phyloP scores from a whole-genome alignment of 164 flowering plant species.

The Vitis cinerea region DNA sequence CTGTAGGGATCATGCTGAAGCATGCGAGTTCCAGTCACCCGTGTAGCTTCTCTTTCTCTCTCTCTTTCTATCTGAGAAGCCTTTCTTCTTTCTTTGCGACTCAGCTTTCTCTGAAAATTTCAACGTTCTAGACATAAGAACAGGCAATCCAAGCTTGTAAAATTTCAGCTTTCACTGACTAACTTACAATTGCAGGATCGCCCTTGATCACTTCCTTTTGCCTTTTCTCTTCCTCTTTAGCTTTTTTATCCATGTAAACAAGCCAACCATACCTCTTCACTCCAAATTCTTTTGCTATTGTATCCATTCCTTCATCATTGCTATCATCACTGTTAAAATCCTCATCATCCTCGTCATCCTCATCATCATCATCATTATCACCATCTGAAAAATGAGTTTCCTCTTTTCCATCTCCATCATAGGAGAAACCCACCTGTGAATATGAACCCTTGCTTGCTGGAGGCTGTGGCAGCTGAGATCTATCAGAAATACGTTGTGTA shows the following conservation, averaged over 20 bases:
- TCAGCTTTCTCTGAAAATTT: slow-evolving; percentile 71
- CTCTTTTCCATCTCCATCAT: slow-evolving; percentile 77
- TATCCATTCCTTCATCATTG: slow-evolving; percentile 91
- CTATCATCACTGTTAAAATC: slow-evolving; percentile 95
- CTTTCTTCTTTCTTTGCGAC: slow-evolving; percentile 98
- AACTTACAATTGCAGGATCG: slow-evolving; percentile 93
- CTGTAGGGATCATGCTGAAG: slow-evolving; percentile 91
- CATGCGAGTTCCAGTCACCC: slow-evolving; percentile 58
- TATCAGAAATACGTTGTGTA: slow-evolving; percentile 18
- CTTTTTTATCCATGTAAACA: slow-evolving; percentile 92
- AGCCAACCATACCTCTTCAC: slow-evolving; percentile 97
- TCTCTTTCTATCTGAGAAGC: slow-evolving; percentile 94
- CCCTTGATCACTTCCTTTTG: slow-evolving; percentile 95
- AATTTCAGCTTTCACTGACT: neutral
- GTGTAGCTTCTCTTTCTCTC: slow-evolving; percentile 81
- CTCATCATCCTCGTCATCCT: slow-evolving; percentile 72
- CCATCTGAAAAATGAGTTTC: slow-evolving; percentile 56
- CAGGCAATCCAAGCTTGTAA: slow-evolving; percentile 1
- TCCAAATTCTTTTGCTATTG: slow-evolving; percentile 94
- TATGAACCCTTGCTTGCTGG: slow-evolving; percentile 83
- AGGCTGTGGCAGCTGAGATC: slow-evolving; percentile 60
- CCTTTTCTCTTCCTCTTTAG: slow-evolving; percentile 90
- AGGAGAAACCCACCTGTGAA: slow-evolving; percentile 97
- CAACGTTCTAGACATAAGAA: slow-evolving; percentile 1
- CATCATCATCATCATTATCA: slow-evolving; percentile 75